Evolutionary conservation across 306 rosid genomes (phyloP), one percentile per base, ranked within the genome.

Genomic region (Alnus rubra): DNA sequence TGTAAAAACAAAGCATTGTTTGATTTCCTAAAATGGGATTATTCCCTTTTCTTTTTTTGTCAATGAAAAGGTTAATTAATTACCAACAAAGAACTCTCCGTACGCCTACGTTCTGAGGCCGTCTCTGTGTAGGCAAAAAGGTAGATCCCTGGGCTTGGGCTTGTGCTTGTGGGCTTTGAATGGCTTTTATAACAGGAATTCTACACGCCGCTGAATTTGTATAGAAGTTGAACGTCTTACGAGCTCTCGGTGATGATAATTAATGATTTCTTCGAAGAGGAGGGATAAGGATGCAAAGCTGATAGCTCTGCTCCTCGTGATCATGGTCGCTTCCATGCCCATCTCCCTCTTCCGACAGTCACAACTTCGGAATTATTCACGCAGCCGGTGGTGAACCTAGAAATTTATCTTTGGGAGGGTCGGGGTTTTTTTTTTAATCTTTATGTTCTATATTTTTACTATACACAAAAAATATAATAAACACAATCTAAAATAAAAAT

Each of bases 71-170:
- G 28, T 23, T 23, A 23, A 23, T 23, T 1, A 69, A 3, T 51
- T 50, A 72, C 76, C 76, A 23, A 72, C 62, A 72, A 49, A 72
- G 62, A 72, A 72, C 13, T 72, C 76, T 9, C 76, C 76, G 23
- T 31, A 23, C 28, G 28, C 28, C 76, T 5, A 51, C 62, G 45
- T 72, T 72, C 63, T 72, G 76, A 30, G 59, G 59, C 23, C 76
- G 60, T 72, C 76, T 11, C 19, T 48, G 62, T 23, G 23, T 31
- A 3, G 28, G 37, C 33, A 31, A 55, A 72, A 31, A 13, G 12
- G 56, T 71, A 19, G 39, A 58, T 14, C 18, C 18, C 16, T 23
- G 0, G 28, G 28, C 28, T 23, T 14, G 9, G 16, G 53, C 18
- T 69, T 47, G 54, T 2, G 31, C 75, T 49, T 72, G 45, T 12